These are phyloP conservation scores for Tetrahymena malaccensis DNA, from an alignment of 73 alveolate species.

Conservation along the genomic window DNA sequence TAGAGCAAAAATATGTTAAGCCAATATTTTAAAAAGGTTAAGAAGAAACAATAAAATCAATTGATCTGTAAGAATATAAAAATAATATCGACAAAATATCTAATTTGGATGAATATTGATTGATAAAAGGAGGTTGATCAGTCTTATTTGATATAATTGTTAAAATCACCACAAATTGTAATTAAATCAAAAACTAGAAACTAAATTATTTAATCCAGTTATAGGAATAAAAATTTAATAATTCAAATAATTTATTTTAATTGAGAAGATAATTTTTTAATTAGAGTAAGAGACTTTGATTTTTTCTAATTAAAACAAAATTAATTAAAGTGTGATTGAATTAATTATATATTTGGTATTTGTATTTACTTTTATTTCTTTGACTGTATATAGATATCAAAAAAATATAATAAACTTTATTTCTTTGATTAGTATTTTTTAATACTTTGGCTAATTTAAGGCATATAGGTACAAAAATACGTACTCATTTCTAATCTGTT, in stretches of 20 bases:
- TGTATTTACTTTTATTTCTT: no score
- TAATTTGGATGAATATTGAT: not conserved
- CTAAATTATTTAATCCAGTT: not conserved
- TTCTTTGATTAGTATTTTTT: no score
- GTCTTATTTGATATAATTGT: not conserved
- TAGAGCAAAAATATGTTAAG: not conserved
- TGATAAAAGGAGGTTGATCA: not conserved
- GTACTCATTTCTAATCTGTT: no score
- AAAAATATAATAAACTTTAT: no score
- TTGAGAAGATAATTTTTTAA: not conserved
- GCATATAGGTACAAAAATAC: no score
- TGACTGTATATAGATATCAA: no score
- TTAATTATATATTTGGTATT: not conserved
- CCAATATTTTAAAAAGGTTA: not conserved
- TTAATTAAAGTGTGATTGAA: not conserved
- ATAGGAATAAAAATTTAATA: not conserved
- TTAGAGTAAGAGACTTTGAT: not conserved
- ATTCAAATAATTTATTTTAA: no score
- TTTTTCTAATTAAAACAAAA: no score
- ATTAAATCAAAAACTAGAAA: not conserved
- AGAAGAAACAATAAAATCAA: not conserved
- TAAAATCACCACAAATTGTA: not conserved
- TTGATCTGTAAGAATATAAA: not conserved
- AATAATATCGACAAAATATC: not conserved
- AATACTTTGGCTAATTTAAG: no score